Evolutionary conservation across 768 basidiomycete genomes (phyloP), one percentile per base, ranked within the genome.

Genomic region (Nidularia pulvinata): DNA sequence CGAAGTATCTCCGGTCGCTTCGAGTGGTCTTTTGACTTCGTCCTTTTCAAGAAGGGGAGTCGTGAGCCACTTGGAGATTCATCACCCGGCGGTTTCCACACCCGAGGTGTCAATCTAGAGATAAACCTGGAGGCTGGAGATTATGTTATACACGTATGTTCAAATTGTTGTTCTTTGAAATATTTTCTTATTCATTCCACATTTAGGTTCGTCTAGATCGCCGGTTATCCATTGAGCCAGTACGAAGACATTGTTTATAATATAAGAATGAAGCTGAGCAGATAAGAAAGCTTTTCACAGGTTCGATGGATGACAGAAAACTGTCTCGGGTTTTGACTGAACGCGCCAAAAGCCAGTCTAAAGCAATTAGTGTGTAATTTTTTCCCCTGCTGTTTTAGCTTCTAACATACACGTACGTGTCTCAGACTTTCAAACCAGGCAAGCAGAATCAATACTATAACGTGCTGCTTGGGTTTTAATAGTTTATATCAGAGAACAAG

Each of bases 1-100:
- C 54, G 60, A 6, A 71, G 71, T 35, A 61, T 81, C 33, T 61
- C 66, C 4, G 71, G 76, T 4, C 63, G 59, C 6, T 70, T 59
- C 35, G 33, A 49, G 7, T 81, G 77, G 77, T 67, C 69, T 13
- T 70, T 82, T 36, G 79, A 81, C 55, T 82, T 82, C 54, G 59
- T 75, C 6, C 46, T 83, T 0, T 80, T 71, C 56, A 78, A 71
- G 57, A 67, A 71, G 49, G 80, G 77, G 5, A 70, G 72, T 33
- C 68, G 61, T 5, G 64, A 70, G 16, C 61, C 66, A 5, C 22
- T 74, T n/a, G 68, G 68, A 0, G 62, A 66, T 39, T 72, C 74
- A 1, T 61, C 61, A 7, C 66, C 65, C 34, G 68, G 71, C 0
- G 57, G 66, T 45, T 65, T 68, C 57, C 61, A 57, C 49, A 56